Evolutionary conservation across 768 basidiomycete genomes (phyloP).

Genomic region (Trametes cingulata): DNA sequence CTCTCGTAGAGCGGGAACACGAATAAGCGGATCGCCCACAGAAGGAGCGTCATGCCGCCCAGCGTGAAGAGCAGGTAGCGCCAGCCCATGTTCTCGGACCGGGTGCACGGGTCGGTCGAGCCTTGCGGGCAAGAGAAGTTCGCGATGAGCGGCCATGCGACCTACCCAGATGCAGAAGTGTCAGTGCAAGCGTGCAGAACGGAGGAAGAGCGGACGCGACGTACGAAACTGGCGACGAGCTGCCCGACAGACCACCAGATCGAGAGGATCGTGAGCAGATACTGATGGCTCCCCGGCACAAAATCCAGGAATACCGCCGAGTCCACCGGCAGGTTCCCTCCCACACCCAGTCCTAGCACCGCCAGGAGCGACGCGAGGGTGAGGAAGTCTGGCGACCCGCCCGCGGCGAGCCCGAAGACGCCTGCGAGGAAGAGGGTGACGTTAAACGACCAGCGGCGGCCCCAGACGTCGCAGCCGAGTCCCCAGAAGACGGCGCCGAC

Average conservation of each 20-base stretch:
- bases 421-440: conserved; percentile 55
- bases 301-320: conserved; percentile 56
- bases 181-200: too few species aligned
- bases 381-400: conserved; percentile 47
- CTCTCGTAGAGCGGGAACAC: conserved; percentile 55
- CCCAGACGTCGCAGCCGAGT: conserved; percentile 53
- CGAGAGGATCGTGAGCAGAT: conserved; percentile 55
- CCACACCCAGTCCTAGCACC: conserved; percentile 48
- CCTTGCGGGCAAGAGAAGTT: conserved; percentile 49
- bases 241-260: conserved; percentile 64
- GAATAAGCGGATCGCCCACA: conserved; percentile 56
- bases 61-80: conserved; percentile 57
- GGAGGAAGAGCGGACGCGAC: conserved; percentile 7
- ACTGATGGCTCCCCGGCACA: conserved; percentile 55
- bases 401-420: conserved; percentile 53
- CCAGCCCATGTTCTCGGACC: conserved; percentile 62
- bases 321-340: conserved; percentile 61
- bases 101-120: conserved; percentile 39
- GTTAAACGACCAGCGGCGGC: conserved; percentile 55
- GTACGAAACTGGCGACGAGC: conserved; percentile 48
- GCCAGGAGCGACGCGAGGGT: conserved; percentile 50
- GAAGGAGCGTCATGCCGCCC: conserved; percentile 51
- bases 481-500: conserved; percentile 52
- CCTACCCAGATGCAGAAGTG: conserved; percentile 27
- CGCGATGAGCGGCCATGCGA: conserved; percentile 62